Evolutionary conservation across 1,284 basidiomycete genomes (phyloP).

Genomic region (Ceratobasidium sp.): DNA sequence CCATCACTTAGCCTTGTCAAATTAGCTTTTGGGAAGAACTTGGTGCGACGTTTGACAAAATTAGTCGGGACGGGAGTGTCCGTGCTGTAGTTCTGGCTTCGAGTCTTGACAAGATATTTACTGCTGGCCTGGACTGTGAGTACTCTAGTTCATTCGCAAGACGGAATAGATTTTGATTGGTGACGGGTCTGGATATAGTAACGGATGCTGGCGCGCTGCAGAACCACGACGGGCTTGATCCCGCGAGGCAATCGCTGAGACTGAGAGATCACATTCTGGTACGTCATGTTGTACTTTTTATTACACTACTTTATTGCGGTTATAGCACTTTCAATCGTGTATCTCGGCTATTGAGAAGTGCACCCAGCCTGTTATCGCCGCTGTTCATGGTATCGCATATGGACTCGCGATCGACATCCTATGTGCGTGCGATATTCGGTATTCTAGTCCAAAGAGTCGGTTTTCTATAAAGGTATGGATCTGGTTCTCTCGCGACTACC

Average conservation of each 20-base stretch:
- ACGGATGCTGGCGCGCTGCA: slow-evolving; percentile 49
- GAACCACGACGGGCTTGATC: slow-evolving; percentile 54
- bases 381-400: slow-evolving; percentile 80
- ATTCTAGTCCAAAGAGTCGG: slow-evolving; percentile 70
- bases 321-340: slow-evolving; percentile 74
- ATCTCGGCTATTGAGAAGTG: slow-evolving; percentile 79
- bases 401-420: slow-evolving; percentile 86
- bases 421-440: slow-evolving; percentile 84
- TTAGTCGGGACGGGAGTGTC: slow-evolving; percentile 70
- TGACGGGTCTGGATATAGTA: slow-evolving; percentile 36
- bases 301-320: background rate
- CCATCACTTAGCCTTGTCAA: slow-evolving; percentile 4
- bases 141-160: slow-evolving; percentile 43
- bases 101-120: slow-evolving; percentile 77
- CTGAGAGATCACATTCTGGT: slow-evolving; percentile 67
- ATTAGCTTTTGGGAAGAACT: slow-evolving; percentile 84
- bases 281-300: slow-evolving; percentile 18
- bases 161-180: background rate
- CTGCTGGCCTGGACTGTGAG: slow-evolving; percentile 85
- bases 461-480: slow-evolving; percentile 82
- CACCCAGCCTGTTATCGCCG: slow-evolving; percentile 86
- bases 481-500: background rate
- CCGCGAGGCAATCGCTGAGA: slow-evolving; percentile 68
- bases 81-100: slow-evolving; percentile 82
- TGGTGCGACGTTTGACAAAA: slow-evolving; percentile 69